These are phyloP conservation scores for Claviceps humidiphila DNA, from an alignment of 2,329 filamentous ascomycete species.

Conservation along the genomic window DNA sequence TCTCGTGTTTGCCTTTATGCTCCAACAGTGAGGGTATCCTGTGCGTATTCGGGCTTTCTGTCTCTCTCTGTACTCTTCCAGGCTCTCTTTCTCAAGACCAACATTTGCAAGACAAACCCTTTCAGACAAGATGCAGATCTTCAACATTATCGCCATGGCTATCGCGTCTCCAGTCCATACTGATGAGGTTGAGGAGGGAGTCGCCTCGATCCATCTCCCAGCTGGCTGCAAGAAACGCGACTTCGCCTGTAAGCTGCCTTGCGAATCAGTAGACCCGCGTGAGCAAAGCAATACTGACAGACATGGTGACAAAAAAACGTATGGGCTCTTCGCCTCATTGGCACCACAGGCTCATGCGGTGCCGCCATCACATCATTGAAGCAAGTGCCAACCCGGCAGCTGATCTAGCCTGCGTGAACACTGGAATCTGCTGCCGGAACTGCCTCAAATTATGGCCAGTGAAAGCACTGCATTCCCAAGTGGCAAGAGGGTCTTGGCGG, in stretches of 20 bases:
- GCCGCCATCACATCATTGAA: not conserved
- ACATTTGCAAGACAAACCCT: no score
- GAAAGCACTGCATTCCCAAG: not conserved
- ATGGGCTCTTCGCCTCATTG: not conserved
- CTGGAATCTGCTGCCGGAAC: not conserved
- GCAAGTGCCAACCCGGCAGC: not conserved
- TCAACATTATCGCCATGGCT: no score
- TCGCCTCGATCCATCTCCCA: no score
- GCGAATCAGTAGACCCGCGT: not conserved
- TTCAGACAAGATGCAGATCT: no score
- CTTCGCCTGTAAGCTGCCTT: not conserved
- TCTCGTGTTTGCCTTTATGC: no score
- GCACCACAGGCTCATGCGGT: not conserved
- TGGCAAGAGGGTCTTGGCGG: not conserved
- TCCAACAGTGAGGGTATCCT: no score
- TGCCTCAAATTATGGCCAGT: not conserved
- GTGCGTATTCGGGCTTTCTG: no score
- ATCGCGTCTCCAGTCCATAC: no score
- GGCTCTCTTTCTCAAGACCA: no score
- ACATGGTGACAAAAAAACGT: not conserved
- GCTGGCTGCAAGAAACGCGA: not conserved
- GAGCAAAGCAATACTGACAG: not conserved
- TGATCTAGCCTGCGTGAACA: not conserved
- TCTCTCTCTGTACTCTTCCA: no score
- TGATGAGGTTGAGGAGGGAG: no score